phyloP scores from a whole-genome alignment of 306 rosid species.

The Lablab purpureus region DNA sequence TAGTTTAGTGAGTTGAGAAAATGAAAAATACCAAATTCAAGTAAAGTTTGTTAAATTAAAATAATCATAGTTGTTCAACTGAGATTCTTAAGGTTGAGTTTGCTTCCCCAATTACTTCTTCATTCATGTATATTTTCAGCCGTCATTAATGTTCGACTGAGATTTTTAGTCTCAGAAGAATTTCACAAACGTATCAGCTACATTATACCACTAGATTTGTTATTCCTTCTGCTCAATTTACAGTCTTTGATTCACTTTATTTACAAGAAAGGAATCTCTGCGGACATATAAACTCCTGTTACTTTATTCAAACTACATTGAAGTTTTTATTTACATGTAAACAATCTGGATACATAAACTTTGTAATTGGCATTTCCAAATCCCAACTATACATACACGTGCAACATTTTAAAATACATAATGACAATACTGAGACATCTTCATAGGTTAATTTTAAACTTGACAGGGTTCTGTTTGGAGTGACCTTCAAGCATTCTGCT shows the following conservation, averaged over 20 bases:
- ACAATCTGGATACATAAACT: neutral
- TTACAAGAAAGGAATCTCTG: neutral
- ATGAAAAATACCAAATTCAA: neutral
- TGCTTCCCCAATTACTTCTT: neutral
- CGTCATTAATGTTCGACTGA: neutral
- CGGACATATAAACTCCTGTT: neutral
- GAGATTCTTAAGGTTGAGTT: neutral
- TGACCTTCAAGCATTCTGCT: neutral
- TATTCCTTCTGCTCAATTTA: neutral
- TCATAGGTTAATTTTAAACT: neutral
- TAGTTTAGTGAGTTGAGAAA: neutral
- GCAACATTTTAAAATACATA: slow-evolving; percentile 14
- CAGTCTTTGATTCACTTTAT: neutral
- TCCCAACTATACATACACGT: neutral
- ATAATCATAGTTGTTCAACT: too few species aligned
- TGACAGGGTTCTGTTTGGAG: neutral
- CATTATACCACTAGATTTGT: neutral
- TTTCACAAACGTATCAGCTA: neutral
- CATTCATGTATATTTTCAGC: neutral
- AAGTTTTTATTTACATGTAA: neutral
- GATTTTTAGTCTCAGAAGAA: neutral
- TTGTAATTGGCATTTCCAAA: neutral
- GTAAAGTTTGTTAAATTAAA: slow-evolving; percentile 3
- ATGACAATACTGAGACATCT: neutral
- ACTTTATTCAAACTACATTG: neutral